Evolutionary conservation across 768 basidiomycete genomes (phyloP).

Genomic region (Auriscalpium vulgare): DNA sequence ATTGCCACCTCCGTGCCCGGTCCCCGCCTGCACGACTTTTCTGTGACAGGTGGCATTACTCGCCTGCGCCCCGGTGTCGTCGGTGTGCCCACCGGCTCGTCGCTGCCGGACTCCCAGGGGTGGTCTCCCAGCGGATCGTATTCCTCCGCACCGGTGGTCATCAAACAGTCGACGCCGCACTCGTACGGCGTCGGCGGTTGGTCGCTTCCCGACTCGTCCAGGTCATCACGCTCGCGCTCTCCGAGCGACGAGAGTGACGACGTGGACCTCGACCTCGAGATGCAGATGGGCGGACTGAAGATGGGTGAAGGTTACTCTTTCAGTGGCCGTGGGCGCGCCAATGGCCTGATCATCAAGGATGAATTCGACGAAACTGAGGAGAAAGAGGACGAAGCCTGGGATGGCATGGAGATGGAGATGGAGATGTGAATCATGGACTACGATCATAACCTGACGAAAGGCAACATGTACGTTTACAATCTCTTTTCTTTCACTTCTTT

Average conservation of each 20-base stretch:
- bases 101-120: not conserved
- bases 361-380: slow-evolving; percentile 29
- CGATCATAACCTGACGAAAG: too few species aligned
- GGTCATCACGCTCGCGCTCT: slow-evolving; percentile 26
- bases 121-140: slow-evolving; percentile 17
- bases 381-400: slow-evolving; percentile 37
- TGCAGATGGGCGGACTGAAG: slow-evolving; percentile 17
- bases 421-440: slow-evolving; percentile 34
- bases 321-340: slow-evolving; percentile 23
- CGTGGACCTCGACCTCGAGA: slow-evolving; percentile 20
- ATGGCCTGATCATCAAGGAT: slow-evolving; percentile 37
- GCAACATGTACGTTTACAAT: too few species aligned
- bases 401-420: slow-evolving; percentile 61
- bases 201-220: slow-evolving; percentile 48
- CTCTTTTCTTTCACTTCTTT: too few species aligned
- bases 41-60: slow-evolving; percentile 38
- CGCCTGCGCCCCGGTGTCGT: slow-evolving; percentile 55
- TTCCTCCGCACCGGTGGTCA: slow-evolving; percentile 15
- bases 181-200: slow-evolving; percentile 32
- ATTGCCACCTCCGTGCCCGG: slow-evolving; percentile 55
- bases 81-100: slow-evolving; percentile 27
- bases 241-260: slow-evolving; percentile 27
- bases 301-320: slow-evolving; percentile 12
- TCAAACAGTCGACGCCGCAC: slow-evolving; percentile 14
- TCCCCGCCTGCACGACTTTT: slow-evolving; percentile 61